phyloP scores from a whole-genome alignment of 2,329 filamentous ascomycete species.

The Fusarium sp. region DNA sequence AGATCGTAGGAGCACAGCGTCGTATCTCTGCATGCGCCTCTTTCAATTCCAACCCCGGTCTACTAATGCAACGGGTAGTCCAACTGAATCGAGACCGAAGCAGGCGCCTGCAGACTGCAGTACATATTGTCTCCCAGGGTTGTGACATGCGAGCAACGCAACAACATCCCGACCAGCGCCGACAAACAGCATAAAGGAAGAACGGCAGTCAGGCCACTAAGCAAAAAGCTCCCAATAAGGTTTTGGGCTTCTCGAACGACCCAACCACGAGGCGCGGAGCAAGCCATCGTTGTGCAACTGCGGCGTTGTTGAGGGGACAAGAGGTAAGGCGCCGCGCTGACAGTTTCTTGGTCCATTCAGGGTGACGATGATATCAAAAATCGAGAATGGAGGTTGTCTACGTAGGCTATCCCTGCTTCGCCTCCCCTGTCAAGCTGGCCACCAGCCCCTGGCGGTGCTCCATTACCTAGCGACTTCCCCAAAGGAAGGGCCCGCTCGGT shows the following conservation, averaged over 20 bases:
- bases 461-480: conserved; percentile 18
- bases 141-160: conserved; percentile 2
- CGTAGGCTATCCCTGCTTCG: conserved; percentile 1
- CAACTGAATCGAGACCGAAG: conserved; percentile 34
- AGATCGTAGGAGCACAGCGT: conserved; percentile 10
- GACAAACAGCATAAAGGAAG: conserved; percentile 3
- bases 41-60: conserved; percentile 8
- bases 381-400: conserved; percentile 22
- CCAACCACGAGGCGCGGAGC: conserved; percentile 6
- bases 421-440: conserved; percentile 21
- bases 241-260: background rate
- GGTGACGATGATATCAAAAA: conserved; percentile 24
- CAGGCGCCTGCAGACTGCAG: conserved; percentile 25
- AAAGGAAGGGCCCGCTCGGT: conserved; percentile 32
- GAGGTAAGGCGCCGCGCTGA: conserved; percentile 11
- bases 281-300: background rate
- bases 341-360: conserved; percentile 7
- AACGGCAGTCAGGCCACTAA: conserved; percentile 12
- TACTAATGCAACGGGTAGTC: conserved; percentile 22
- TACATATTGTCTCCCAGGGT: conserved; percentile 13
- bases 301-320: conserved; percentile 6
- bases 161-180: background rate
- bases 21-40: conserved; percentile 1
- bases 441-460: conserved; percentile 15
- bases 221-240: background rate